A percentile compares a stretch with the other conserved stretches of the same genome.
Evolutionary conservation across 148 eudicot genomes (phyloP).

Genomic region (Linanthus parryae): DNA sequence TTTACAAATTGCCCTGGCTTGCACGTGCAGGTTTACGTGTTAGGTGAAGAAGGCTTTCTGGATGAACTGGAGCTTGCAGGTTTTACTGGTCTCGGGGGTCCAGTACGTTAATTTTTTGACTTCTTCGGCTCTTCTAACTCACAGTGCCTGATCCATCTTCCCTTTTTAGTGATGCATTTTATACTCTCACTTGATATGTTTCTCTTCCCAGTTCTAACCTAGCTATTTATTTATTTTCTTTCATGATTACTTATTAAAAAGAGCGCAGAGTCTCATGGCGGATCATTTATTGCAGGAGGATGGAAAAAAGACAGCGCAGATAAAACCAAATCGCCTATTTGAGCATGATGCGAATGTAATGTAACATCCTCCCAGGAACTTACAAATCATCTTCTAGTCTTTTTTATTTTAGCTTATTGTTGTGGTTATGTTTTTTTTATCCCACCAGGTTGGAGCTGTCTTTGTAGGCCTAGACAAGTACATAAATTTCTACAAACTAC

Average conservation of each 20-base stretch:
- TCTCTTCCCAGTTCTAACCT: no score
- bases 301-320: conserved; percentile 52
- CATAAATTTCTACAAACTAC: conserved; percentile 84
- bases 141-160: no score
- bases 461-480: conserved; percentile 84
- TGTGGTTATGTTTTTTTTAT: background rate
- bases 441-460: conserved; percentile 89
- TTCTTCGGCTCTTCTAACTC: no score
- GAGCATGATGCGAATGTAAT: conserved; percentile 80
- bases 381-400: conserved; percentile 2
- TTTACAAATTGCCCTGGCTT: no score
- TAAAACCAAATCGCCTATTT: conserved; percentile 45
- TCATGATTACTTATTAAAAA: no score
- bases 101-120: conserved; percentile 44
- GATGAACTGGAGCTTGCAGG: conserved; percentile 90
- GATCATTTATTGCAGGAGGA: conserved; percentile 71
- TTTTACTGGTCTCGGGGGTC: conserved; percentile 78
- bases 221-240: no score
- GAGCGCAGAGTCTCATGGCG: no score
- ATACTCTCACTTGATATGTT: no score
- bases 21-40: conserved; percentile 79
- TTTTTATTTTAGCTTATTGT: background rate
- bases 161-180: no score
- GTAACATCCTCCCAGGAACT: conserved; percentile 13
- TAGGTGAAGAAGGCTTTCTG: conserved; percentile 84